Evolutionary conservation across 169 alveolate genomes (phyloP).

Genomic region (Plasmodium gonderi): DNA sequence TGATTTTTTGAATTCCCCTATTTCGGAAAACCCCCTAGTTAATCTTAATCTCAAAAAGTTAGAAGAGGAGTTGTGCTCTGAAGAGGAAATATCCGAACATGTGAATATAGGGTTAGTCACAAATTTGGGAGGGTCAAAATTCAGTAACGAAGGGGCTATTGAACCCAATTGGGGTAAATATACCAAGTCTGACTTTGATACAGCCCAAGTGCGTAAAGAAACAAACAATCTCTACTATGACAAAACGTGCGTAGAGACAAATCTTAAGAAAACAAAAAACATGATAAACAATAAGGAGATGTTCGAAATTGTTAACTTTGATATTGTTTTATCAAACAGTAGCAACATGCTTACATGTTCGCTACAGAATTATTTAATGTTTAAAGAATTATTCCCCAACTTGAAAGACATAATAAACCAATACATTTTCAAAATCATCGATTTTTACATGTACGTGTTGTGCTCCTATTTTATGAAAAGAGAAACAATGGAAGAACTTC

Average conservation of each 20-base stretch:
- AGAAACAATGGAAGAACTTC: conserved; percentile 42
- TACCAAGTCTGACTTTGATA: not conserved
- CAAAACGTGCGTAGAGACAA: not conserved
- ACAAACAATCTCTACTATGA: not conserved
- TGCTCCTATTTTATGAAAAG: conserved; percentile 55
- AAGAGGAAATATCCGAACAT: conserved; percentile 1
- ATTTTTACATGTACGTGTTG: conserved; percentile 51
- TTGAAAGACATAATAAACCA: conserved; percentile 52
- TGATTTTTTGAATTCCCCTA: conserved; percentile 42
- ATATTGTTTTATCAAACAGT: conserved; percentile 33
- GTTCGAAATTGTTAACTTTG: conserved; percentile 67
- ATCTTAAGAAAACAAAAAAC: not conserved
- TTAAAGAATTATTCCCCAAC: conserved; percentile 25
- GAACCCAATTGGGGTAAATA: not conserved
- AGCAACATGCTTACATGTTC: conserved; percentile 17
- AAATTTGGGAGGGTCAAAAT: not conserved
- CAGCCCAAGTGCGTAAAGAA: not conserved
- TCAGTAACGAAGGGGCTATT: not conserved
- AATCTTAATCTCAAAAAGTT: conserved; percentile 33
- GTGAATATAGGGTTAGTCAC: not conserved
- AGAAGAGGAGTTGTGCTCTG: conserved; percentile 23
- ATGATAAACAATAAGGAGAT: not conserved
- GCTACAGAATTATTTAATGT: conserved; percentile 36
- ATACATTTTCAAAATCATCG: conserved; percentile 57
- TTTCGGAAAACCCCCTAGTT: conserved; percentile 61